These are phyloP conservation scores for Calocybe cyanea DNA, from an alignment of 768 basidiomycete genomes.

Conservation along the genomic window DNA sequence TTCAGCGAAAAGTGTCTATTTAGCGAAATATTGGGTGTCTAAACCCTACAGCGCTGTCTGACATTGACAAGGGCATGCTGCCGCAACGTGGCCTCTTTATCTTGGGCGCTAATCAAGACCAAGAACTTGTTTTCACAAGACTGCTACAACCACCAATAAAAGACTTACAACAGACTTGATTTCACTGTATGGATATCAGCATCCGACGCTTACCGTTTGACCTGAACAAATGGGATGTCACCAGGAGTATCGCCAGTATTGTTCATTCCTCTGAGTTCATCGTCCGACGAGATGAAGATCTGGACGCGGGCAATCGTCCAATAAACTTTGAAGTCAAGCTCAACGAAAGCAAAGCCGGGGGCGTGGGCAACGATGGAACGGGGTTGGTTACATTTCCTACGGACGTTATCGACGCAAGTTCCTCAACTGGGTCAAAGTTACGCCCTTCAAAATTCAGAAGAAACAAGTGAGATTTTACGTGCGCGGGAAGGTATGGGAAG, in stretches of 20 bases:
- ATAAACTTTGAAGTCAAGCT: slow-evolving; percentile 64
- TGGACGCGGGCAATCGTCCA: slow-evolving; percentile 21
- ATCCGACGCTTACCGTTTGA: slow-evolving; percentile 34
- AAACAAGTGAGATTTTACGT: slow-evolving; percentile 37
- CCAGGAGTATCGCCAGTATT: slow-evolving; percentile 47
- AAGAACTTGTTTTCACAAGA: too few species aligned
- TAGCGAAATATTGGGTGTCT: too few species aligned
- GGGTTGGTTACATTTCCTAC: slow-evolving; percentile 39
- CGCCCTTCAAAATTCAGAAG: slow-evolving; percentile 37
- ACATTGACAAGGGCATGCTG: too few species aligned
- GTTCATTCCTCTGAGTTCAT: slow-evolving; percentile 56
- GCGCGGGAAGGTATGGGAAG: slow-evolving; percentile 9
- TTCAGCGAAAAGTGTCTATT: too few species aligned
- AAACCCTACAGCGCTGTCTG: too few species aligned
- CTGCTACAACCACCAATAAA: background rate
- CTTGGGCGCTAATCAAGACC: background rate
- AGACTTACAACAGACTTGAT: too few species aligned
- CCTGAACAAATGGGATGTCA: slow-evolving; percentile 53
- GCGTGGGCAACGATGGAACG: slow-evolving; percentile 55
- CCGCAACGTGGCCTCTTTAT: too few species aligned
- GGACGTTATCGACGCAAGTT: slow-evolving; percentile 37
- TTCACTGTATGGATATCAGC: slow-evolving; percentile 30
- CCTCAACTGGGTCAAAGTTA: slow-evolving; percentile 35
- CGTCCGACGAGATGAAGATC: slow-evolving; percentile 27
- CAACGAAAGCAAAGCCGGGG: slow-evolving; percentile 42